These are phyloP conservation scores for Penicillium sp. DNA, from an alignment of 2,329 filamentous ascomycete genomes.

Conservation along the genomic window DNA sequence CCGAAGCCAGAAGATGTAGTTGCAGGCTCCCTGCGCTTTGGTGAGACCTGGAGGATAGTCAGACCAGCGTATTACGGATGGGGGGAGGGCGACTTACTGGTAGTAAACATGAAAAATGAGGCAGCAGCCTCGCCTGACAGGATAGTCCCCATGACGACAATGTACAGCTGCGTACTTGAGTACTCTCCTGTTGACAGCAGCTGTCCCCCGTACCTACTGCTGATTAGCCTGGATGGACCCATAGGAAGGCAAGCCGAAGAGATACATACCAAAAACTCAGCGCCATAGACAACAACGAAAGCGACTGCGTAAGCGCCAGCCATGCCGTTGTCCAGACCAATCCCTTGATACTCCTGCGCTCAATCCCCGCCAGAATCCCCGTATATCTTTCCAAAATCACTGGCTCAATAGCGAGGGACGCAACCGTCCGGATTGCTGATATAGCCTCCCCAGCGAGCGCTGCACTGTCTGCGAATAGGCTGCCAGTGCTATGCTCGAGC, in stretches of 20 bases:
- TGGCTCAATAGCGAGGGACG: conserved; percentile 82
- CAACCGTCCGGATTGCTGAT: conserved; percentile 90
- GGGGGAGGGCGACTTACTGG: conserved; percentile 65
- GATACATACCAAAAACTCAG: background rate
- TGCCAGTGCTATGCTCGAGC: conserved; percentile 78
- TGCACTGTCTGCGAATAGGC: conserved; percentile 73
- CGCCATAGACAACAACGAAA: background rate
- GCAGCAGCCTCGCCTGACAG: background rate
- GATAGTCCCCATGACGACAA: background rate
- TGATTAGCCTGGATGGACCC: background rate
- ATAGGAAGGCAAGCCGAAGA: too few relatives aligned
- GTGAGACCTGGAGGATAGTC: conserved; percentile 91
- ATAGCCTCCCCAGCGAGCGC: conserved; percentile 84
- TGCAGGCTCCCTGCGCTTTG: conserved; percentile 84
- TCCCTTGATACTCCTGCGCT: conserved; percentile 40
- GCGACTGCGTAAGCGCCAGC: background rate
- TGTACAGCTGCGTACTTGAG: background rate
- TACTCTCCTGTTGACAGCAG: background rate
- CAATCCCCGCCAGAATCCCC: conserved; percentile 53
- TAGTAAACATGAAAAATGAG: background rate
- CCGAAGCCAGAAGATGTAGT: conserved; percentile 79
- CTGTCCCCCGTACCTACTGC: background rate
- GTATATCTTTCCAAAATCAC: conserved; percentile 79
- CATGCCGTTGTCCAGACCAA: conserved; percentile 58
- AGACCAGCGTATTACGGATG: conserved; percentile 88